Base-by-base conservation (phyloP, 2,329 filamentous ascomycete genomes). In the Paraphaeosphaeria minitans region DNA sequence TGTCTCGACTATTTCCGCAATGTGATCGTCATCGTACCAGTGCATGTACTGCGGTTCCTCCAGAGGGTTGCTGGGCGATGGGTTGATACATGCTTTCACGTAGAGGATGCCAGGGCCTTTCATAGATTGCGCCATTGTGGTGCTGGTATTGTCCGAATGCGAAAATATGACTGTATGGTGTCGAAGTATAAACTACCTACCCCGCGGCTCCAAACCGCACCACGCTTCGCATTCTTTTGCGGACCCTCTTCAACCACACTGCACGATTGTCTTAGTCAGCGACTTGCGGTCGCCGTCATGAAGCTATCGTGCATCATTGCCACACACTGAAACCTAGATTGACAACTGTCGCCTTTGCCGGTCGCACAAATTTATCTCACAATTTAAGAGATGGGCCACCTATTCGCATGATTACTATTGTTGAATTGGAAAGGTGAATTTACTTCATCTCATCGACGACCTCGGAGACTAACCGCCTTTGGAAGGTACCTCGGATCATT, bases 11-110 rank as follows among this genome's bases (percentile, higher is more conserved):
- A 79, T 71, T 55, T 79, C 76, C 16, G 74, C 61, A 35, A 78
- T 78, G 61, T 79, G 77, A 35, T 77, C 75, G 19, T 77, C 64
- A 51, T 78, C 77, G 62, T 79, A 79, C 77, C 77, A 79, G 48
- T 68, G 63, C 42, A 77, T 55, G 51, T 69, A 78, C 8, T 66
- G 67, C 12, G 62, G 27, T 52, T 76, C 71, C 54, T 66, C 58
- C 49, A 78, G 69, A 29, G 74, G 62, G 31, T 71, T 66, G 5
- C 58, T 50, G 1, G 65, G 55, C 7, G 66, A 65, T 4, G 60
- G 54, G 13, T 66, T 63, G 62, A 76, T 74, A 10, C 57, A 59
- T 8, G 69, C 70, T 43, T 58, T 66, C 43, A 76, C 74, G 55
- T 66, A 75, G 43, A 75, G 66, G 19, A 75, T 65, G 27, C 75